Conservation (phyloP, 2,329 filamentous ascomycete genomes). For the Bertia moriformis region DNA sequence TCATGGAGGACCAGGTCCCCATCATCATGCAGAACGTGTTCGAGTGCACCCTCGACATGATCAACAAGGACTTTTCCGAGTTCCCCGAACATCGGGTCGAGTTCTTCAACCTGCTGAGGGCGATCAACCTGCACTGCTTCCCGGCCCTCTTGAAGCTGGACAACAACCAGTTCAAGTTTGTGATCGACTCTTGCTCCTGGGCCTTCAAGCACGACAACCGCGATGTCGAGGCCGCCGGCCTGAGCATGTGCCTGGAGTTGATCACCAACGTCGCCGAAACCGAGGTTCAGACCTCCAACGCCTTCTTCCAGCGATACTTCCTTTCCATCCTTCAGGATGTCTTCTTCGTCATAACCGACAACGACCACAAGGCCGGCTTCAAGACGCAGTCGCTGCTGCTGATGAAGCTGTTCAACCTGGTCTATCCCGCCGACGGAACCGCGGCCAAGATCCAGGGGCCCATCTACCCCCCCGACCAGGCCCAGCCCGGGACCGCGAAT, state of each 20-base stretch:
- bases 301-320: slow-evolving; percentile 98
- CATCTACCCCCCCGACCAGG: slow-evolving; percentile 75
- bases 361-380: slow-evolving; percentile 96
- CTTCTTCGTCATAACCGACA: slow-evolving; percentile 94
- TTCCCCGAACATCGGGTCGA: slow-evolving; percentile 96
- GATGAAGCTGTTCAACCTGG: slow-evolving; percentile 89
- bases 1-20: slow-evolving; percentile 97
- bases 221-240: slow-evolving; percentile 85
- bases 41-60: slow-evolving; percentile 97
- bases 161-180: slow-evolving; percentile 94
- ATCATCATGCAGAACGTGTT: slow-evolving; percentile 98
- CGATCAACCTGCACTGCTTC: slow-evolving; percentile 97
- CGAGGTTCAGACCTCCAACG: slow-evolving; percentile 70
- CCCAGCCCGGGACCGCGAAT: slow-evolving; percentile 70
- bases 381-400: slow-evolving; percentile 92
- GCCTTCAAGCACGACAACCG: slow-evolving; percentile 99
- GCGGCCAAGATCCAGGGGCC: slow-evolving; percentile 81
- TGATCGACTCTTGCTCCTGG: slow-evolving; percentile 99
- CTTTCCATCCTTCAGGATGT: slow-evolving; percentile 91
- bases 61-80: slow-evolving; percentile 99
- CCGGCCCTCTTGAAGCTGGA: slow-evolving; percentile 86
- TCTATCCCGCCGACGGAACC: slow-evolving; percentile 55
- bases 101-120: slow-evolving; percentile 92
- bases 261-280: slow-evolving; percentile 95
- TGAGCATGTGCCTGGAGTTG: slow-evolving; percentile 95